Conservation (phyloP, 306 rosid species). For the Boehmeria nivea region DNA sequence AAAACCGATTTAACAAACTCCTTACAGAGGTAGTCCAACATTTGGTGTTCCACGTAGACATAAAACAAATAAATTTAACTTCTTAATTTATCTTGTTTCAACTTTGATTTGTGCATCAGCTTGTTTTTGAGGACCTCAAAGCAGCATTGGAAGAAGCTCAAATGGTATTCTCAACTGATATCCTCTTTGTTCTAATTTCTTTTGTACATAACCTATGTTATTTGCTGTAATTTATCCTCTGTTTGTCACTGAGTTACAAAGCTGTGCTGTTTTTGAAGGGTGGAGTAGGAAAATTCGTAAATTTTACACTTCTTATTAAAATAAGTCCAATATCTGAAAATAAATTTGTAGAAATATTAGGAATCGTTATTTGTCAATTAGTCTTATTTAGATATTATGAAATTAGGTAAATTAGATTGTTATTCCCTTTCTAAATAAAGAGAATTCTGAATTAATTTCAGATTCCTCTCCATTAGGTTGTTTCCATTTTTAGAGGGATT, state of each 20-base stretch:
- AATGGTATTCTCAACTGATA: conserved; percentile 36
- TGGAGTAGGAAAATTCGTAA: too few species aligned
- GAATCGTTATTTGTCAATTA: too few species aligned
- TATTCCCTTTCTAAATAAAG: too few species aligned
- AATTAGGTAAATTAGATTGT: too few species aligned
- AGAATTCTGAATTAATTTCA: too few species aligned
- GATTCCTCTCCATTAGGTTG: too few species aligned
- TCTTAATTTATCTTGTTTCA: conserved; percentile 10
- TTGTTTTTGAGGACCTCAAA: conserved; percentile 78
- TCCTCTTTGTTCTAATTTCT: conserved; percentile 14
- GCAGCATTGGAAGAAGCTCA: conserved; percentile 96
- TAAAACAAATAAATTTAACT: not conserved
- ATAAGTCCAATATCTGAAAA: too few species aligned
- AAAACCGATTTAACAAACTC: conserved; percentile 75
- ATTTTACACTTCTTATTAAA: too few species aligned
- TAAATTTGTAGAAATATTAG: too few species aligned
- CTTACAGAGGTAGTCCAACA: conserved; percentile 56
- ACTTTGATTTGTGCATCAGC: conserved; percentile 54
- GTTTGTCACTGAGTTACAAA: not conserved
- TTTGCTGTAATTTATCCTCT: not conserved
- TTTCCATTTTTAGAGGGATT: too few species aligned
- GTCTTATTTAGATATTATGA: too few species aligned
- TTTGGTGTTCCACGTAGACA: not conserved
- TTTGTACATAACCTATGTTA: too few species aligned
- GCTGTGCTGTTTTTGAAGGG: not conserved